Evolutionary conservation across 495 filamentous ascomycete genomes (phyloP), one percentile per base, ranked within the genome.

Genomic region (Penicillium steckii): DNA sequence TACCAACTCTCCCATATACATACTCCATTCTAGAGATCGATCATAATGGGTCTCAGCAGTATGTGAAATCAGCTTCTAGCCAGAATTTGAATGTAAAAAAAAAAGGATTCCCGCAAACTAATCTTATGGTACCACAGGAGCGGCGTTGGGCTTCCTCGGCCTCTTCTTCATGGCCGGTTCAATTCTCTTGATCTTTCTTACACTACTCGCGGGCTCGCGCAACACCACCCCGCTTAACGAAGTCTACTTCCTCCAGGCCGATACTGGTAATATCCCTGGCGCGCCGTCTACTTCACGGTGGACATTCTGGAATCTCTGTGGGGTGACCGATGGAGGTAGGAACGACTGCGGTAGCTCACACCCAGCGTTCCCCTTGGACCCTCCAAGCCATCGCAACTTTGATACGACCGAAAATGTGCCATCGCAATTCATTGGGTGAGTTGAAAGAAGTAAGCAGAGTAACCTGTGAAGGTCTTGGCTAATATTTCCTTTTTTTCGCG

Each of bases 231-330:
- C 91, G 4, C 74, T 90, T 15, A 81, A 86, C 56, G 58, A 85
- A 35, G 87, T 90, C 58, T 96, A 86, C 74, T 95, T 95, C 78
- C 82, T 96, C 25, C 79, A 86, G 62, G 87, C 85, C 57, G 77
- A 83, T 64, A 93, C 89, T 12, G 69, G 73, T 40, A 81, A 75
- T 60, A 91, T 95, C 61, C 73, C 84, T 9, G 81, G 81, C 18
- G 84, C 90, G 2, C 79, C 82, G 18, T 26, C 79, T 27, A 55
- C 80, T 7, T 84, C 89, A 7, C 83, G 91, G 70, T 96, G 91
- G 91, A 94, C 91, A 3, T 93, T 86, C 72, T 93, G 91, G 81
- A 83, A 85, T 59, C 67, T 93, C n/a, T 88, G 84, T 67, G 64
- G 70, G 22, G 80, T 79, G 23, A 64, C 56, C 4, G 30, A 44